These are phyloP conservation scores for Erysimum cheiranthoides DNA, from an alignment of 345 rosid genomes.

Conservation along the genomic window DNA sequence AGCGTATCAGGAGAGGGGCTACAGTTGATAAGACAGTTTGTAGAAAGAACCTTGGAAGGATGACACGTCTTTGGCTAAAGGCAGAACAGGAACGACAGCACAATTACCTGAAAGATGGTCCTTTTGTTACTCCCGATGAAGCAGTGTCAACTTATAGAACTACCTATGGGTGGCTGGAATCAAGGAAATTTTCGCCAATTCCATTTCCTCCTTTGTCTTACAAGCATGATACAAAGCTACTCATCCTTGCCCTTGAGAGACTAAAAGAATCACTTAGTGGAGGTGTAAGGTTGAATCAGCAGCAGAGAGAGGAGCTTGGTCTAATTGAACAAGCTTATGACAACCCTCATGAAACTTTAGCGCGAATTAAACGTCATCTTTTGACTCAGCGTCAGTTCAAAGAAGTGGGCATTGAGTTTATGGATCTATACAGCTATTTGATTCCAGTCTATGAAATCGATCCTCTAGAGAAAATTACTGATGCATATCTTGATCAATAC, in stretches of 20 bases:
- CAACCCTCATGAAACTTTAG: conserved; percentile 97
- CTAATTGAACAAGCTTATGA: conserved; percentile 99
- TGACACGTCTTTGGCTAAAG: conserved; percentile 99
- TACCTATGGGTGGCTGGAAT: conserved; percentile 98
- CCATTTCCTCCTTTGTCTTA: conserved; percentile 98
- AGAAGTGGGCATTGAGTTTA: conserved; percentile 99
- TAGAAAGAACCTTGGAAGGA: conserved; percentile 92
- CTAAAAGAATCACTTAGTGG: conserved; percentile 98
- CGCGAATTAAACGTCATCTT: conserved; percentile 97
- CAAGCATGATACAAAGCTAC: conserved; percentile 97
- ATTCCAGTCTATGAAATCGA: conserved; percentile 99
- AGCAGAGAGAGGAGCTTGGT: conserved; percentile 98
- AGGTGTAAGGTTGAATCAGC: conserved; percentile 96
- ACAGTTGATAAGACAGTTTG: conserved; percentile 99
- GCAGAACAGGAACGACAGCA: conserved; percentile 99
- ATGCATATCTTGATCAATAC: conserved; percentile 99
- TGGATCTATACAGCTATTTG: conserved; percentile 96
- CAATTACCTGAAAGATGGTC: conserved; percentile 98
- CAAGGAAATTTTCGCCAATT: conserved; percentile 95
- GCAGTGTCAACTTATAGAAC: conserved; percentile 97
- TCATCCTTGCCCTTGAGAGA: conserved; percentile 97
- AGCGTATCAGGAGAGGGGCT: conserved; percentile 98
- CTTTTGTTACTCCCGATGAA: conserved; percentile 99
- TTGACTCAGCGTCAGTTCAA: conserved; percentile 99
- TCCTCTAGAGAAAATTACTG: conserved; percentile 96